phyloP scores from a whole-genome alignment of 108 stramenopile species.

The Nitzschia sp. region DNA sequence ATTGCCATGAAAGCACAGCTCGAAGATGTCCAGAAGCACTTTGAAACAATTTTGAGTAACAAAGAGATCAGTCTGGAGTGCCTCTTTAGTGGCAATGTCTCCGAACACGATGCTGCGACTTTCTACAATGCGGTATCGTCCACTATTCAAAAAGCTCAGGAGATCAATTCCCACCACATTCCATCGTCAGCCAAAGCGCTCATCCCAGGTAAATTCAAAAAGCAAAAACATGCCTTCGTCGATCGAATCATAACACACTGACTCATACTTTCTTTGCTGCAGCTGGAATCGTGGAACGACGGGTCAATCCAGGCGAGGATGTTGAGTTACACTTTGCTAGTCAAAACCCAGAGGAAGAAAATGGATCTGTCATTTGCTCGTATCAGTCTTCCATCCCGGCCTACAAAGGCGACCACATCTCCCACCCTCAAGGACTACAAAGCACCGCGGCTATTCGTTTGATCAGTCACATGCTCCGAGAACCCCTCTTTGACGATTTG shows the following conservation, averaged over 20 bases:
- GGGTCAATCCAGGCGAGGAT: slow-evolving; percentile 58
- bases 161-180: background rate
- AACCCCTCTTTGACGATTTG: slow-evolving; percentile 81
- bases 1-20: slow-evolving; percentile 40
- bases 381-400: slow-evolving; percentile 71
- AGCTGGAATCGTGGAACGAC: slow-evolving; percentile 51
- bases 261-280: background rate
- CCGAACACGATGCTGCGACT: slow-evolving; percentile 46
- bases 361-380: slow-evolving; percentile 73
- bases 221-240: no score
- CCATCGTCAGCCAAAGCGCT: background rate
- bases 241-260: no score
- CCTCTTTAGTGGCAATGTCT: slow-evolving; percentile 76
- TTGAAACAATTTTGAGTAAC: slow-evolving; percentile 43
- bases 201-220: background rate
- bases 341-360: slow-evolving; percentile 78
- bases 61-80: slow-evolving; percentile 51
- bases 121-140: background rate
- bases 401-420: slow-evolving; percentile 70
- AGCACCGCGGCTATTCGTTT: slow-evolving; percentile 72
- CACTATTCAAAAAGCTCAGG: background rate
- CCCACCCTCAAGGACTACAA: slow-evolving; percentile 55
- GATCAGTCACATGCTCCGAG: slow-evolving; percentile 76
- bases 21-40: slow-evolving; percentile 52
- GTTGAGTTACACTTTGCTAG: slow-evolving; percentile 75